These are phyloP conservation scores for Dactylis glomerata DNA, from an alignment of 176 grass and related monocot species.

Conservation along the genomic window DNA sequence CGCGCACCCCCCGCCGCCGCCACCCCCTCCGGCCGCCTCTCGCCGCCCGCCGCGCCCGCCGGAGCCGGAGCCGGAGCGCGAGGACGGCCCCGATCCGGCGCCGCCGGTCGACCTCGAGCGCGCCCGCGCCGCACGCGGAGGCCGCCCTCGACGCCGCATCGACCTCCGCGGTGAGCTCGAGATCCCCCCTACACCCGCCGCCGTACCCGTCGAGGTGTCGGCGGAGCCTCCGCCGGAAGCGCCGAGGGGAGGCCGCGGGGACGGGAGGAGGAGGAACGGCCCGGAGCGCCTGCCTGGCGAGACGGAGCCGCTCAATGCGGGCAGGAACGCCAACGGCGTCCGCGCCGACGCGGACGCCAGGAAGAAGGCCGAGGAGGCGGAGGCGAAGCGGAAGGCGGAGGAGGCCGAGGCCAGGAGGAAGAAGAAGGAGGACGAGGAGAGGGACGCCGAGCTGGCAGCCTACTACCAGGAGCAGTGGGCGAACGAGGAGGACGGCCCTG, in stretches of 20 bases:
- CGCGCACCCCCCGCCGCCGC: conserved; percentile 7
- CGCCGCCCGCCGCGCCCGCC: conserved; percentile 22
- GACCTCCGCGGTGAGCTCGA: conserved; percentile 54
- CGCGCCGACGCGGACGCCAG: conserved; percentile 34
- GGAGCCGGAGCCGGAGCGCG: neutral
- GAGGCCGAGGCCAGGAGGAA: conserved; percentile 50
- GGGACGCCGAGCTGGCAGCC: conserved; percentile 51
- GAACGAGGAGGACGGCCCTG: conserved; percentile 41
- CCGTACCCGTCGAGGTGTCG: conserved; percentile 1
- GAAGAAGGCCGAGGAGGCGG: conserved; percentile 45
- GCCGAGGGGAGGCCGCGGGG: conserved; percentile 24
- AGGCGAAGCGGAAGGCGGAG: conserved; percentile 32
- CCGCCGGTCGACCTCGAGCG: conserved; percentile 42
- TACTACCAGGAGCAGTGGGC: conserved; percentile 54
- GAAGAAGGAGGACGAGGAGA: conserved; percentile 50
- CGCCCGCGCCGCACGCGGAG: neutral
- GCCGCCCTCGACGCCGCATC: conserved; percentile 32
- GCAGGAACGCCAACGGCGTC: conserved; percentile 27
- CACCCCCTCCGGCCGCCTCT: conserved; percentile 2
- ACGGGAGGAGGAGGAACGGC: conserved; percentile 35
- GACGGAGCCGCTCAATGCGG: conserved; percentile 32
- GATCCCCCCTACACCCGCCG: conserved; percentile 19
- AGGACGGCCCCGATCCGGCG: conserved; percentile 21
- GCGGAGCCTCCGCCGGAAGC: neutral
- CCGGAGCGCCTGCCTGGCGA: conserved; percentile 25